Evolutionary conservation across 192 early-diverging fungal genomes (phyloP).

Genomic region (Coemansia asiatica): DNA sequence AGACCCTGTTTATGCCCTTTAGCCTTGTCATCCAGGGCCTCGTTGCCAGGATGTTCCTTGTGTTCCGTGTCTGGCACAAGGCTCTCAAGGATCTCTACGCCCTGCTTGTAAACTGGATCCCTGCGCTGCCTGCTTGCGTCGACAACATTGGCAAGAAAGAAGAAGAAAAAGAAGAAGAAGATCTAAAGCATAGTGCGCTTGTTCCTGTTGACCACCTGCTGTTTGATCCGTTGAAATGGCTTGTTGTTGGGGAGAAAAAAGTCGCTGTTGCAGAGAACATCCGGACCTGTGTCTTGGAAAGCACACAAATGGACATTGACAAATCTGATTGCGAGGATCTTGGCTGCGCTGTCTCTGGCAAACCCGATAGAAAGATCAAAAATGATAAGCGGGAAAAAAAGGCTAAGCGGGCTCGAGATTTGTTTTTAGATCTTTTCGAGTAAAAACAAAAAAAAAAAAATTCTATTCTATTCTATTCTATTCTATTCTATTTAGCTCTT

Average conservation of each 20-base stretch:
- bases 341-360: not conserved
- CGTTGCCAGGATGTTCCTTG: constrained; percentile 20
- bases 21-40: constrained; percentile 29
- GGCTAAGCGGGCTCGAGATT: constrained; percentile 1
- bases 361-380: too few relatives aligned
- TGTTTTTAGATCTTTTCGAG: not conserved
- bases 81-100: constrained; percentile 20
- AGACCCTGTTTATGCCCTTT: constrained; percentile 45
- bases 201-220: not conserved
- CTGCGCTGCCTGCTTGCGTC: constrained; percentile 31
- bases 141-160: constrained; percentile 12
- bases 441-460: not conserved
- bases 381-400: not conserved
- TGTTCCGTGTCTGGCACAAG: constrained; percentile 26
- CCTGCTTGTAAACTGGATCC: constrained; percentile 26
- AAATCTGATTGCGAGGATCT: not conserved
- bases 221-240: not conserved
- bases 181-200: not conserved
- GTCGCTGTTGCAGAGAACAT: not conserved
- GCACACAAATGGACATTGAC: not conserved
- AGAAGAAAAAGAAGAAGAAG: not conserved
- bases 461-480: constrained; percentile 8
- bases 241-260: not conserved
- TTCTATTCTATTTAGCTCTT: not conserved
- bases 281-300: not conserved